phyloP scores from a whole-genome alignment of 2,329 filamentous ascomycete genomes.

The Metarhizium rileyi region DNA sequence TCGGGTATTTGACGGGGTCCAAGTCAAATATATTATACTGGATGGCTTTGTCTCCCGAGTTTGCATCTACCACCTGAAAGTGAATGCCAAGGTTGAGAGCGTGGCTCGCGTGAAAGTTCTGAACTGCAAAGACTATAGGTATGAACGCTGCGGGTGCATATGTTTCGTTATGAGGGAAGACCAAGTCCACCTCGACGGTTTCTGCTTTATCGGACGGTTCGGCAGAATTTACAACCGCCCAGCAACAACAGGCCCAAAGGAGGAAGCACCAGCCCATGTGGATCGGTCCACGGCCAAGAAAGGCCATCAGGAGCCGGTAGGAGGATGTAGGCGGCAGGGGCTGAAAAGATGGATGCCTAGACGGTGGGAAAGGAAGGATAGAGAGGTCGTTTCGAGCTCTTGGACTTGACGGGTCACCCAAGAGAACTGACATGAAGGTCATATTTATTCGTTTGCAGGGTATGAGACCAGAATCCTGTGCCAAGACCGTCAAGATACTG shows the following conservation, averaged over 20 bases:
- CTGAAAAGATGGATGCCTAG: no score
- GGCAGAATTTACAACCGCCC: neutral
- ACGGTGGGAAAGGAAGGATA: no score
- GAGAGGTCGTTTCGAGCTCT: no score
- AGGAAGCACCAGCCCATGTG: neutral
- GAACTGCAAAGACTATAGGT: slow-evolving; percentile 17
- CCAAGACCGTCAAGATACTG: no score
- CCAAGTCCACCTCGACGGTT: slow-evolving; percentile 13
- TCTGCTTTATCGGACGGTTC: neutral
- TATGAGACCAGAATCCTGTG: no score
- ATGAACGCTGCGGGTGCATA: slow-evolving; percentile 13
- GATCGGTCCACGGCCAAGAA: neutral
- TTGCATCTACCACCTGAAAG: neutral
- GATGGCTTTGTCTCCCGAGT: neutral
- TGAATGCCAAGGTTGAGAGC: neutral
- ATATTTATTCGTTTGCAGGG: no score
- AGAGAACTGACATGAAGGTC: no score
- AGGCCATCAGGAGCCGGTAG: no score
- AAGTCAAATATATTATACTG: neutral
- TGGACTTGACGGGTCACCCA: no score
- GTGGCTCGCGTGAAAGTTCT: slow-evolving; percentile 8
- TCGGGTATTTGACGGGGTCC: neutral
- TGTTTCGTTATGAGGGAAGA: slow-evolving; percentile 19
- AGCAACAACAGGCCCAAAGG: neutral
- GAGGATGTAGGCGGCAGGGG: no score